These are phyloP conservation scores for Fraxinus quadrangulata DNA, from an alignment of 257 asterid species.

Conservation along the genomic window DNA sequence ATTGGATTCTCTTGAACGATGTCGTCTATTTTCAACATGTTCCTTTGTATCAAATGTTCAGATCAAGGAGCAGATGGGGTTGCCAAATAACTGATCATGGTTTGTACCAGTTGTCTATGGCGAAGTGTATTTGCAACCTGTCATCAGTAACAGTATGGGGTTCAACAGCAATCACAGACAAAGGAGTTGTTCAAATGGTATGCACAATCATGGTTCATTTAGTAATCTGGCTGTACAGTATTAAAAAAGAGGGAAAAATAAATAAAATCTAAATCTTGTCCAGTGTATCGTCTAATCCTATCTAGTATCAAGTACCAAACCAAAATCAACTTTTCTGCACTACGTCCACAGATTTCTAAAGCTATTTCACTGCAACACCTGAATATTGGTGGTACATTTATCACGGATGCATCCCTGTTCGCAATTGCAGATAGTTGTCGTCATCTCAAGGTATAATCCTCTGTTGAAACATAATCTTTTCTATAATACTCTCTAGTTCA, in stretches of 20 bases:
- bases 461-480: not conserved
- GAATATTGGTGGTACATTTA: constrained; percentile 55
- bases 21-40: too few relatives aligned
- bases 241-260: too few relatives aligned
- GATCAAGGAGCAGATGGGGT: constrained; percentile 79
- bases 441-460: constrained; percentile 31
- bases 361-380: constrained; percentile 49
- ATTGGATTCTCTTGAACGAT: too few relatives aligned
- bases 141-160: constrained; percentile 91
- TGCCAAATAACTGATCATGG: constrained; percentile 89
- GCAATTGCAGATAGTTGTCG: constrained; percentile 45
- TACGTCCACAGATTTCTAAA: constrained; percentile 34
- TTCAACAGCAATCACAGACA: constrained; percentile 67
- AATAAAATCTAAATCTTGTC: too few relatives aligned
- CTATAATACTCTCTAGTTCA: too few relatives aligned
- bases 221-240: too few relatives aligned
- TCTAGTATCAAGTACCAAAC: not conserved
- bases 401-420: constrained; percentile 45
- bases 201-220: not conserved
- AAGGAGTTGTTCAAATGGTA: constrained; percentile 77
- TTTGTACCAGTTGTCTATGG: constrained; percentile 59
- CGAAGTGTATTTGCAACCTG: constrained; percentile 70
- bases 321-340: too few relatives aligned
- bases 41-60: constrained; percentile 28
- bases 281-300: not conserved